Evolutionary conservation across 1,284 basidiomycete genomes (phyloP).

Genomic region (Xerocomus amazonicus): DNA sequence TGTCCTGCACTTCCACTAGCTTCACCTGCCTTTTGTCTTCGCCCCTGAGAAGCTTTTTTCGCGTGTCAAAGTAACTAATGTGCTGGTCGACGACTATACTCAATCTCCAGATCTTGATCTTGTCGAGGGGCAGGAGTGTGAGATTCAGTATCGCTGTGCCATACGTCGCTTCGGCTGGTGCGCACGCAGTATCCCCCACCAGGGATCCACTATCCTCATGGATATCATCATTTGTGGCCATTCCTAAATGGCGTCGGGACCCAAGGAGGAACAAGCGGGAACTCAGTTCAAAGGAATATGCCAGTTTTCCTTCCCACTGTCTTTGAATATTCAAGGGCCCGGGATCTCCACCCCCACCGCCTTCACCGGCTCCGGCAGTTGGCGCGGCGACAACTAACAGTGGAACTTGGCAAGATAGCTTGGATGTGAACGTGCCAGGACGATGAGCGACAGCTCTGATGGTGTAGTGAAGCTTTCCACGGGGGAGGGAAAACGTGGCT

Average conservation of each 20-base stretch:
- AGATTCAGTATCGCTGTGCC: constrained; percentile 80
- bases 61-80: constrained; percentile 12
- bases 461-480: constrained; percentile 76
- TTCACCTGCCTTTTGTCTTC: constrained; percentile 11
- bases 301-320: constrained; percentile 89
- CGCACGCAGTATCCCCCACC: constrained; percentile 4
- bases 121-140: constrained; percentile 82
- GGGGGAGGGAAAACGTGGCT: constrained; percentile 77
- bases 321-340: constrained; percentile 65
- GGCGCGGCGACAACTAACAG: constrained; percentile 80
- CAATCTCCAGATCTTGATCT: constrained; percentile 82
- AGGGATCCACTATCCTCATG: background rate
- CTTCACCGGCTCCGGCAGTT: constrained; percentile 46
- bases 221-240: background rate
- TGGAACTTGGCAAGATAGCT: constrained; percentile 70
- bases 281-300: constrained; percentile 80
- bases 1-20: constrained; percentile 22
- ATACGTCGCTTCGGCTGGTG: constrained; percentile 9
- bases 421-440: constrained; percentile 82
- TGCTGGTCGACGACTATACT: constrained; percentile 71
- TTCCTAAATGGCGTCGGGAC: constrained; percentile 10
- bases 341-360: constrained; percentile 51
- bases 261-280: constrained; percentile 87
- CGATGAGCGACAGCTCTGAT: constrained; percentile 85
- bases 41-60: background rate